Conservation (phyloP, 2,329 filamentous ascomycete species). For the Fusarium sp. region DNA sequence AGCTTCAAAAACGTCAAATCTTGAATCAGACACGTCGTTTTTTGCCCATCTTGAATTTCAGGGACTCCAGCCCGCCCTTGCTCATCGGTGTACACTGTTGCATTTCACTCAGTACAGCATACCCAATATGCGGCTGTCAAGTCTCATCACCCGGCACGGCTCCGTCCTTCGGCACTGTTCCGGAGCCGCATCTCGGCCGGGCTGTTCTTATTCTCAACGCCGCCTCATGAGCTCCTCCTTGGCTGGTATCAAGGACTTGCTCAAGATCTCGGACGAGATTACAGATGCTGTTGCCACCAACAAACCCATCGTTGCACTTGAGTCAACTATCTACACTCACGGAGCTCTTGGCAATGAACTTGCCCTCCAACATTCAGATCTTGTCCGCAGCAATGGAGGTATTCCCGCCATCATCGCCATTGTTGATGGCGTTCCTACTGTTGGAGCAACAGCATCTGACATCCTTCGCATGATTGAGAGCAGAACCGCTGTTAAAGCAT, state of each 20-base stretch:
- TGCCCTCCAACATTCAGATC: constrained; percentile 81
- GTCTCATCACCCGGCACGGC: constrained; percentile 27
- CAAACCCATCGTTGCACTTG: constrained; percentile 88
- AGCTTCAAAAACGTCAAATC: neutral
- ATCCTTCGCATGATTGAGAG: constrained; percentile 74
- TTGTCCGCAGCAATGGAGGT: constrained; percentile 81
- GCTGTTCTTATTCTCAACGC: constrained; percentile 21
- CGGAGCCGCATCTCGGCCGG: constrained; percentile 24
- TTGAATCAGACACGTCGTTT: constrained; percentile 1
- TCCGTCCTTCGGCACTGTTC: constrained; percentile 28
- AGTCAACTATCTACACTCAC: constrained; percentile 97
- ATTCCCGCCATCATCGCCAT: constrained; percentile 93
- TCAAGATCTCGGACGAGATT: constrained; percentile 84
- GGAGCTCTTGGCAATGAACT: constrained; percentile 78
- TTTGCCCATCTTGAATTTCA: neutral
- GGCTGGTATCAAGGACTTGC: constrained; percentile 53
- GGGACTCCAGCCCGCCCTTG: neutral
- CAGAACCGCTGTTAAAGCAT: constrained; percentile 80
- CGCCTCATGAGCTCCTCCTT: constrained; percentile 36
- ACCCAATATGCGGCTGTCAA: constrained; percentile 31
- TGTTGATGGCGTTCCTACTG: constrained; percentile 80
- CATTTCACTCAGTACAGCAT: neutral
- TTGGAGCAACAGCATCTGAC: constrained; percentile 78
- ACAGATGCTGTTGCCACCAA: constrained; percentile 75
- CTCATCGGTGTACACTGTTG: neutral